These are phyloP conservation scores for Globisporangium heterothallicum DNA, from an alignment of 352 stramenopile genomes.

Conservation along the genomic window DNA sequence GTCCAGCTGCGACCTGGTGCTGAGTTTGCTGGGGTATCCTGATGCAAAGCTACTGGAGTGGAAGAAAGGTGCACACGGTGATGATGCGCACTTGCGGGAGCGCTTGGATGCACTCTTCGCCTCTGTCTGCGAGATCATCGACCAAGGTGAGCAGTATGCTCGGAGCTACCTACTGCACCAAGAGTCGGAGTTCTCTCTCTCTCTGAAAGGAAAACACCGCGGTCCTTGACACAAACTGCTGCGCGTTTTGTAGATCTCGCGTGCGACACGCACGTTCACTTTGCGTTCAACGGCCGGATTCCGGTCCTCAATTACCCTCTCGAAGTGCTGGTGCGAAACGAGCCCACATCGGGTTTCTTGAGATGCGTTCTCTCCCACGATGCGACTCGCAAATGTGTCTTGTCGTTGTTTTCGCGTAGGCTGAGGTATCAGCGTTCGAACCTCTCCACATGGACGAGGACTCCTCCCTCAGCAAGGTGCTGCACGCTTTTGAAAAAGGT, in stretches of 20 bases:
- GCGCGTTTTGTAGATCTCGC: constrained; percentile 24
- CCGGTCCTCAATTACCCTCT: constrained; percentile 39
- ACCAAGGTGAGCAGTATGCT: too few species aligned
- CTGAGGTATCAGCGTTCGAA: constrained; percentile 18
- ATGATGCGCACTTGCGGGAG: constrained; percentile 8
- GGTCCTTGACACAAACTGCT: too few species aligned
- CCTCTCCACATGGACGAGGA: background rate
- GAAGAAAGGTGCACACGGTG: background rate
- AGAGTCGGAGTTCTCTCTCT: too few species aligned
- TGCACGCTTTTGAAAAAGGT: too few species aligned
- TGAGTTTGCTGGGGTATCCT: constrained; percentile 51
- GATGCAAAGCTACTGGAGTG: constrained; percentile 28
- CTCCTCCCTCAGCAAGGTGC: constrained; percentile 3
- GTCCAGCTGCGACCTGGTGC: constrained; percentile 44
- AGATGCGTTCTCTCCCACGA: too few species aligned
- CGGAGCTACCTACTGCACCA: too few species aligned
- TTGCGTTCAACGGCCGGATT: constrained; percentile 36
- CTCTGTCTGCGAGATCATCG: constrained; percentile 19
- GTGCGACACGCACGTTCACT: constrained; percentile 38
- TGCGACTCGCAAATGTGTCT: too few species aligned
- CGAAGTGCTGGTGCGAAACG: constrained; percentile 29
- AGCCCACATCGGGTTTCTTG: background rate
- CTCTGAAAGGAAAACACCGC: too few species aligned
- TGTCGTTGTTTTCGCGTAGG: constrained; percentile 2
- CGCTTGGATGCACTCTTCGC: constrained; percentile 26